phyloP scores from a whole-genome alignment of 768 basidiomycete genomes.

The Lactifluus pinguis region DNA sequence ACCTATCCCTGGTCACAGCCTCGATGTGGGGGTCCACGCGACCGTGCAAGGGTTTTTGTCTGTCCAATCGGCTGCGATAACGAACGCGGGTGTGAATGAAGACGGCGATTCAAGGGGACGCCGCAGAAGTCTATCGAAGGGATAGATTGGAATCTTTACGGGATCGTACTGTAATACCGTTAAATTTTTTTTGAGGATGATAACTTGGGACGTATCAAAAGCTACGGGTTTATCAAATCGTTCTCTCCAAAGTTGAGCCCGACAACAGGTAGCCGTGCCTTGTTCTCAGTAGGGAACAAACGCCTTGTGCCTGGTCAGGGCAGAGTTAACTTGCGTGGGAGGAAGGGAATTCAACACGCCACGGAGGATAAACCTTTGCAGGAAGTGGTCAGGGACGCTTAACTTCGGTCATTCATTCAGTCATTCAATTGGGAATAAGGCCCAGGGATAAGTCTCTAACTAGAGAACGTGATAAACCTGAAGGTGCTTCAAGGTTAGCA shows the following conservation, averaged over 20 bases:
- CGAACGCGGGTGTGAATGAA: background rate
- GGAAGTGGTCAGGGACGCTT: background rate
- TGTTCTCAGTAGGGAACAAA: slow-evolving; percentile 1
- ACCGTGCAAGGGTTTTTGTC: background rate
- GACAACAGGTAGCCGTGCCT: background rate
- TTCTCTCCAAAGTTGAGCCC: background rate
- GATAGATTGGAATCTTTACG: background rate
- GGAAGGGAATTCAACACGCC: background rate
- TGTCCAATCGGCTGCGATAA: background rate
- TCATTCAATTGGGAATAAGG: background rate
- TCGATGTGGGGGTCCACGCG: background rate
- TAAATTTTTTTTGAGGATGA: background rate
- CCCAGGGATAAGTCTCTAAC: background rate
- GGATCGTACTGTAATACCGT: background rate
- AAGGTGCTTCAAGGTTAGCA: background rate
- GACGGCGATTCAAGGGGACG: background rate
- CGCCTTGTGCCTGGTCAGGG: background rate
- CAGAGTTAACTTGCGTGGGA: background rate
- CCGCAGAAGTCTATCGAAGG: background rate
- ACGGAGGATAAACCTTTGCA: background rate
- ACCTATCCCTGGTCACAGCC: background rate
- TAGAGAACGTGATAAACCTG: background rate
- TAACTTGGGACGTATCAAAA: background rate
- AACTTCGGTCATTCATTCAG: background rate
- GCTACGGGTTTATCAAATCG: background rate